Conservation (phyloP, 2,329 filamentous ascomycete genomes). For the Ophiocordyceps unilateralis region DNA sequence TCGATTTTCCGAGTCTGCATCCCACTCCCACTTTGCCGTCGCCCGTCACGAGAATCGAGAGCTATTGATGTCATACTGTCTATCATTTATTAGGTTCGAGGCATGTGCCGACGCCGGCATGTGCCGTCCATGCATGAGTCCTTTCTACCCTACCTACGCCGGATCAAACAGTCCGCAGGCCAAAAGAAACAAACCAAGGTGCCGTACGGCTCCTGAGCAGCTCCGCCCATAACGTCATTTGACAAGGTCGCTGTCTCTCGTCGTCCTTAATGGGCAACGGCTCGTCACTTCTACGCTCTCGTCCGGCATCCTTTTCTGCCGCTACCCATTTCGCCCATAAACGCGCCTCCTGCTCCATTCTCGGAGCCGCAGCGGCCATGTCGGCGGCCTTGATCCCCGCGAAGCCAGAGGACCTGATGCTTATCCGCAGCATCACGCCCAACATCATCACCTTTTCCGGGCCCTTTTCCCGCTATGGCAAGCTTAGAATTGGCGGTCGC, state of each 20-base stretch:
- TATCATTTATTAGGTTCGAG: too few relatives aligned
- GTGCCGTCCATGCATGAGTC: too few relatives aligned
- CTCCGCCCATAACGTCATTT: neutral
- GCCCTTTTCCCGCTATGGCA: constrained; percentile 70
- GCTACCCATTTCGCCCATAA: neutral
- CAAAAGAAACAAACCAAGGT: too few relatives aligned
- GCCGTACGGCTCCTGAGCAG: neutral
- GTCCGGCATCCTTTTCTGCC: neutral
- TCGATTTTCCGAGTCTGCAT: too few relatives aligned
- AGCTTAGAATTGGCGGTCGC: constrained; percentile 68
- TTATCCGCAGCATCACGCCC: constrained; percentile 70
- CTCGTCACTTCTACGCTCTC: neutral
- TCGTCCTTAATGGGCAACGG: neutral
- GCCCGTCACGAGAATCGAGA: too few relatives aligned
- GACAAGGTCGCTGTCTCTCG: neutral
- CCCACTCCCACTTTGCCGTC: too few relatives aligned
- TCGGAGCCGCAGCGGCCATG: constrained; percentile 21
- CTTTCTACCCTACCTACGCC: too few relatives aligned
- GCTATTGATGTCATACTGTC: too few relatives aligned
- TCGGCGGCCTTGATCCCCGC: constrained; percentile 46
- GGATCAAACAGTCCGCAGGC: too few relatives aligned
- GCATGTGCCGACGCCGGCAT: too few relatives aligned
- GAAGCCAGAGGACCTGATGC: constrained; percentile 71
- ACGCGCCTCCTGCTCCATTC: neutral
- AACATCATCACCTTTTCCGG: constrained; percentile 64